phyloP scores from a whole-genome alignment of 805 yeast species.

The Myxozyma vanderwaltii region DNA sequence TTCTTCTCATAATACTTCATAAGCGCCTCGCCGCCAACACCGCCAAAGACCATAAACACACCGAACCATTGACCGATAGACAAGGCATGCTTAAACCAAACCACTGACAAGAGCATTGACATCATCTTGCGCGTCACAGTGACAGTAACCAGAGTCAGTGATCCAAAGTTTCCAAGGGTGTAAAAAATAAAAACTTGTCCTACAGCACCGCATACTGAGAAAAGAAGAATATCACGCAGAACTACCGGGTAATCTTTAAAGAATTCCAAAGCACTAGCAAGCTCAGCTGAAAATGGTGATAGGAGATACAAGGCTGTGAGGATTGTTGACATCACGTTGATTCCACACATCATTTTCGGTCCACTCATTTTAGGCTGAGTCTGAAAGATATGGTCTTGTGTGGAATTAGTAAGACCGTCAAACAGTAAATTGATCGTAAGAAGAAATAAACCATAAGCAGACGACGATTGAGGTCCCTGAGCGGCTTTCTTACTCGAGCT shows the following conservation, averaged over 20 bases:
- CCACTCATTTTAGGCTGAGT: constrained; percentile 62
- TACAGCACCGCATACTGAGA: constrained; percentile 78
- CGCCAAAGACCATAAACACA: constrained; percentile 75
- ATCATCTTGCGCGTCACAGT: constrained; percentile 96
- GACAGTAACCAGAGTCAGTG: constrained; percentile 82
- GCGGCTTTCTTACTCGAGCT: constrained; percentile 35
- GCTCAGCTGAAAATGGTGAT: constrained; percentile 52
- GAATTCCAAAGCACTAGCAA: constrained; percentile 53
- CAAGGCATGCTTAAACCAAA: constrained; percentile 80
- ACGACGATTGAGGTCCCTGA: constrained; percentile 43
- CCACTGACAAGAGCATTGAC: constrained; percentile 87
- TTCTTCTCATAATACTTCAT: constrained; percentile 26
- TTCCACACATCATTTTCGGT: constrained; percentile 80
- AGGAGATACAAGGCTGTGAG: constrained; percentile 46
- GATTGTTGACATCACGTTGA: constrained; percentile 52
- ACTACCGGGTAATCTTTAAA: constrained; percentile 56
- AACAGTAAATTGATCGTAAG: constrained; percentile 66
- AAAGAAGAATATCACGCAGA: constrained; percentile 59
- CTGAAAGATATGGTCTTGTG: constrained; percentile 83
- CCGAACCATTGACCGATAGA: constrained; percentile 74
- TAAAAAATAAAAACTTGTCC: constrained; percentile 94
- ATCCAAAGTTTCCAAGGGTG: constrained; percentile 81
- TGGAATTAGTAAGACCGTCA: constrained; percentile 91
- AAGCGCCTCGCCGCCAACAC: constrained; percentile 77
- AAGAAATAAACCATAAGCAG: constrained; percentile 59